Conservation (phyloP, 1,284 basidiomycete genomes). For the Malassezia restricta region DNA sequence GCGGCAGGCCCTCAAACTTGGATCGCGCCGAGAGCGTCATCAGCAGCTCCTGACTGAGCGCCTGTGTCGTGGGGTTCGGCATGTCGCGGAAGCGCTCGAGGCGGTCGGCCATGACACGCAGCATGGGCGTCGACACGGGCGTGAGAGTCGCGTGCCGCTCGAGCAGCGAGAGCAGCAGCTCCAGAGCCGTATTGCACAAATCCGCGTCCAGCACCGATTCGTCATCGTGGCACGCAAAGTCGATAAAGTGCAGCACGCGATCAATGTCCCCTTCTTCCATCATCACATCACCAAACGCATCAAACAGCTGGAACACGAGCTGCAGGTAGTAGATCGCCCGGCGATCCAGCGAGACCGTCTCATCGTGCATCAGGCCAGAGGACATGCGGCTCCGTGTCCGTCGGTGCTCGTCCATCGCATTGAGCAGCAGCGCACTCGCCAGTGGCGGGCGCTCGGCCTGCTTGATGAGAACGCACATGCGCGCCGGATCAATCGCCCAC, state of each 20-base stretch:
- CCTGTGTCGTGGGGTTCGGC: slow-evolving; percentile 46
- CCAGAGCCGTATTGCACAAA: slow-evolving; percentile 27
- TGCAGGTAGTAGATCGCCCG: slow-evolving; percentile 30
- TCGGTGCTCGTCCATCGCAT: slow-evolving; percentile 24
- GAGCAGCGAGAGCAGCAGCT: slow-evolving; percentile 34
- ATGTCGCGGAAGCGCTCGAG: slow-evolving; percentile 23
- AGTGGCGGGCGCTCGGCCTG: slow-evolving; percentile 18
- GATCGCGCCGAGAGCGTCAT: slow-evolving; percentile 65
- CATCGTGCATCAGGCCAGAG: neutral
- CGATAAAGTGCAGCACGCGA: slow-evolving; percentile 32
- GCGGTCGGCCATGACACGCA: slow-evolving; percentile 28
- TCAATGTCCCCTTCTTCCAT: slow-evolving; percentile 23
- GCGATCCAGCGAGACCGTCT: slow-evolving; percentile 7
- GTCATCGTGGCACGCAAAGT: slow-evolving; percentile 25
- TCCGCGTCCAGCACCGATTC: slow-evolving; percentile 20
- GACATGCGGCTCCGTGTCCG: slow-evolving; percentile 14
- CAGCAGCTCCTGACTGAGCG: slow-evolving; percentile 62
- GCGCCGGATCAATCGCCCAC: slow-evolving; percentile 21
- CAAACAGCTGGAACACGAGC: slow-evolving; percentile 31
- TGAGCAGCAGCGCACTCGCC: slow-evolving; percentile 18
- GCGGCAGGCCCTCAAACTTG: slow-evolving; percentile 25
- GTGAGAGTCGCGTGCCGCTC: slow-evolving; percentile 25
- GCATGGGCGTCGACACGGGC: slow-evolving; percentile 21
- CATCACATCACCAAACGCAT: slow-evolving; percentile 31
- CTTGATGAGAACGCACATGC: slow-evolving; percentile 21